These are phyloP conservation scores for Arthrobotrys megalospora DNA, from an alignment of 2,329 filamentous ascomycete species.

Conservation along the genomic window DNA sequence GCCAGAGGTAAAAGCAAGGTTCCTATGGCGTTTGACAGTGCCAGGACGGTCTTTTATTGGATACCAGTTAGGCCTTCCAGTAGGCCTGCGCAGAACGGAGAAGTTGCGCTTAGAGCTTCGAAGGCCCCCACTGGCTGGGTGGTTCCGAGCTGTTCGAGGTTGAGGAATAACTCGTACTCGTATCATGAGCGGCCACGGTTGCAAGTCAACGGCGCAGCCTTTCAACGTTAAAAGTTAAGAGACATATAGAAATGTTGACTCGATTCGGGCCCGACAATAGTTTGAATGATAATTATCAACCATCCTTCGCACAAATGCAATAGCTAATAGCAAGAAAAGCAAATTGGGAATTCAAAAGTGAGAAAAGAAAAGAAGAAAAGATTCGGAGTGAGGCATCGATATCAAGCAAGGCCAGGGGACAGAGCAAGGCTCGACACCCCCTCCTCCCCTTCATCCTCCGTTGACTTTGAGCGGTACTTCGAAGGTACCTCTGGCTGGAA, in stretches of 20 bases:
- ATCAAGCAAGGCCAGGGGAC: constrained; percentile 33
- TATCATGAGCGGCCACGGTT: constrained; percentile 41
- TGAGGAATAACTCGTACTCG: constrained; percentile 16
- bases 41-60: constrained; percentile 39
- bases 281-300: background rate
- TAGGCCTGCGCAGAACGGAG: constrained; percentile 22
- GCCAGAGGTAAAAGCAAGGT: constrained; percentile 36
- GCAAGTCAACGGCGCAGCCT: constrained; percentile 11
- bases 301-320: constrained; percentile 22
- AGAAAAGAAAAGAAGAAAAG: constrained; percentile 49
- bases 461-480: constrained; percentile 29
- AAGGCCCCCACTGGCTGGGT: constrained; percentile 47
- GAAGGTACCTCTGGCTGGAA: constrained; percentile 34
- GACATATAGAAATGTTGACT: constrained; percentile 3
- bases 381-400: constrained; percentile 46
- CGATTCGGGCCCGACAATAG: constrained; percentile 7
- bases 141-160: constrained; percentile 14
- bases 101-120: constrained; percentile 54
- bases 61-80: constrained; percentile 13
- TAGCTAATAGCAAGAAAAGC: constrained; percentile 12
- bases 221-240: constrained; percentile 17
- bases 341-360: constrained; percentile 10
- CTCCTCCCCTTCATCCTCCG: constrained; percentile 1
- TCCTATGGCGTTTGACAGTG: constrained; percentile 44
- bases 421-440: constrained; percentile 17